phyloP scores from a whole-genome alignment of 2,329 filamentous ascomycete species.

The Neophaeococcomyces aloes region DNA sequence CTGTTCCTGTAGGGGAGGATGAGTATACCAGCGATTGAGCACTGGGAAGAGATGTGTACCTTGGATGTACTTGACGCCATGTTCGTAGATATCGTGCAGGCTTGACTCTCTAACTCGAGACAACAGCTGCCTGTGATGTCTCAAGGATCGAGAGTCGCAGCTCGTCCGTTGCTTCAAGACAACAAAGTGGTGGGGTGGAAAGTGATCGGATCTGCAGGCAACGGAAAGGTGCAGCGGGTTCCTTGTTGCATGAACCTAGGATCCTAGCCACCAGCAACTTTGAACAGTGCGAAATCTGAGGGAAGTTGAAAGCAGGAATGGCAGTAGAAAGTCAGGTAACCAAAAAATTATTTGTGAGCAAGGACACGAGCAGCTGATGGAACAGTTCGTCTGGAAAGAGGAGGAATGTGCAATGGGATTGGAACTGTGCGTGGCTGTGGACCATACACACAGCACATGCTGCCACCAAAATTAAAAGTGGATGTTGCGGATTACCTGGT shows the following conservation, averaged over 20 bases:
- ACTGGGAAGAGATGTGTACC: slow-evolving; percentile 34
- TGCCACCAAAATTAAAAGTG: neutral
- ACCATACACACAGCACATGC: slow-evolving; percentile 1
- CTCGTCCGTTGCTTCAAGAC: neutral
- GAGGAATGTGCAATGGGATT: slow-evolving; percentile 8
- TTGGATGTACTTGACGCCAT: slow-evolving; percentile 49
- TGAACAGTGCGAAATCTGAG: neutral
- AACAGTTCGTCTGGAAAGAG: neutral
- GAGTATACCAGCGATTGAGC: slow-evolving; percentile 20
- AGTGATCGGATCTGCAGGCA: slow-evolving; percentile 15
- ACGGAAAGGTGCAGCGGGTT: slow-evolving; percentile 7
- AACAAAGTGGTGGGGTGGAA: slow-evolving; percentile 1
- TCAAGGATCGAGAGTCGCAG: slow-evolving; percentile 2
- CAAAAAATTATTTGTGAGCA: slow-evolving; percentile 7
- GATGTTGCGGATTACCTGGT: slow-evolving; percentile 3
- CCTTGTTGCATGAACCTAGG: neutral
- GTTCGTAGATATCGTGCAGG: slow-evolving; percentile 13
- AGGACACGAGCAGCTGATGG: slow-evolving; percentile 6
- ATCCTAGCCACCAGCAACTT: slow-evolving; percentile 1
- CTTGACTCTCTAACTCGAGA: slow-evolving; percentile 3
- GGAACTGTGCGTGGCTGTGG: slow-evolving; percentile 6
- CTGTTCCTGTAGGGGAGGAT: slow-evolving; percentile 19
- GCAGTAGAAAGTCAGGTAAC: slow-evolving; percentile 2
- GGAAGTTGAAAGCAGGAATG: neutral
- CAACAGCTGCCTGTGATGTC: neutral